A percentile compares a stretch with the other conserved stretches of the same genome.
Evolutionary conservation across 495 filamentous ascomycete species (phyloP).

Genomic region (Neurospora sp.): DNA sequence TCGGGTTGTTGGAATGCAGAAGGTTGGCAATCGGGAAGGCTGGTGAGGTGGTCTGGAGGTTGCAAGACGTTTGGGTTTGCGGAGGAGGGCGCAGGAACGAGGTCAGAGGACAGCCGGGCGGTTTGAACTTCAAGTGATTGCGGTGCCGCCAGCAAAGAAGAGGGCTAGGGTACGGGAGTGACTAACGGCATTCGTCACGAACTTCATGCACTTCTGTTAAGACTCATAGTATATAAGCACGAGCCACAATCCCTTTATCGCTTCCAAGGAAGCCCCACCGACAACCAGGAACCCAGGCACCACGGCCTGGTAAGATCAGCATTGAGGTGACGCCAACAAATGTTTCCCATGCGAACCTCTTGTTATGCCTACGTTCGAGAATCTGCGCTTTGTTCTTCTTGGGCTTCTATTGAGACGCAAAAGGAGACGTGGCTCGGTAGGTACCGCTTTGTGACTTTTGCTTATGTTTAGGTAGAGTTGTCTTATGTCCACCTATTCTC

Average conservation of each 20-base stretch:
- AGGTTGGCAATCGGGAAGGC: conserved; percentile 13
- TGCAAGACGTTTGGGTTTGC: conserved; percentile 18
- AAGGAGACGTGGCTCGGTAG: background rate
- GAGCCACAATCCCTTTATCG: background rate
- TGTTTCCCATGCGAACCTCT: background rate
- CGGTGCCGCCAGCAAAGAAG: conserved; percentile 2
- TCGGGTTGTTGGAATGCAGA: conserved; percentile 9
- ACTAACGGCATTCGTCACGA: background rate
- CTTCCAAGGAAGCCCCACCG: background rate
- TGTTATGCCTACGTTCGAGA: background rate
- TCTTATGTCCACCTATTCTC: background rate
- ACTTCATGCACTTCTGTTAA: background rate
- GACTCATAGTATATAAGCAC: background rate
- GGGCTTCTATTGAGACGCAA: background rate
- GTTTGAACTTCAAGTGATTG: conserved; percentile 2
- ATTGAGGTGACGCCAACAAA: background rate
- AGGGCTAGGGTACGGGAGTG: background rate
- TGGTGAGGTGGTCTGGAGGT: conserved; percentile 5
- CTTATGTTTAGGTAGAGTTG: background rate
- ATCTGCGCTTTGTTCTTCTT: background rate
- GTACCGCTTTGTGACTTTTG: background rate
- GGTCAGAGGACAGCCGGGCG: conserved; percentile 13
- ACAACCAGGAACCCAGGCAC: background rate
- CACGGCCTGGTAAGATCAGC: background rate
- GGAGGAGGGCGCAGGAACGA: conserved; percentile 21